These are phyloP conservation scores for Mentha longifolia DNA, from an alignment of 257 asterid species.

Conservation along the genomic window DNA sequence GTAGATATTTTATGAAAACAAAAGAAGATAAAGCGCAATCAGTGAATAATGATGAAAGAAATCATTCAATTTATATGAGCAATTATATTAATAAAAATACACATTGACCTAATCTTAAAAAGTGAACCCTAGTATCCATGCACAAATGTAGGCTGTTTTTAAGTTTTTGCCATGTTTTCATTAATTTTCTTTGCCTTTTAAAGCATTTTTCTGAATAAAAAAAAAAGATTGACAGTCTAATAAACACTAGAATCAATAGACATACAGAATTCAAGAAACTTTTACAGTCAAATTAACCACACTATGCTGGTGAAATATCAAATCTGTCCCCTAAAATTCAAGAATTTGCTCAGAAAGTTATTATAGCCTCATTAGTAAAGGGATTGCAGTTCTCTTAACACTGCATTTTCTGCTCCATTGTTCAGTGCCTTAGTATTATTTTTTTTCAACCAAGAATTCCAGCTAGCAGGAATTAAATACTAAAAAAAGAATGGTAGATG, in stretches of 20 bases:
- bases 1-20: no score
- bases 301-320: constrained; percentile 31
- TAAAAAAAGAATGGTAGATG: constrained; percentile 37
- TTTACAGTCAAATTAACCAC: constrained; percentile 32
- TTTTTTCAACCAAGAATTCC: constrained; percentile 30
- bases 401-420: constrained; percentile 31
- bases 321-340: constrained; percentile 33
- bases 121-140: constrained; percentile 22
- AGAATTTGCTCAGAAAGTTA: constrained; percentile 26
- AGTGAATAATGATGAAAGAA: constrained; percentile 40
- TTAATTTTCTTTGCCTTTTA: constrained; percentile 29
- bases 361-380: constrained; percentile 26
- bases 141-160: constrained; percentile 16
- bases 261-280: constrained; percentile 34
- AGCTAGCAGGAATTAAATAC: constrained; percentile 37
- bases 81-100: neutral
- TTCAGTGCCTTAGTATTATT: neutral
- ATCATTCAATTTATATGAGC: constrained; percentile 27
- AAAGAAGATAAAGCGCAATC: constrained; percentile 13
- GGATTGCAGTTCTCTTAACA: constrained; percentile 34
- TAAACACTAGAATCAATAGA: constrained; percentile 30
- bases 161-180: constrained; percentile 27
- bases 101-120: constrained; percentile 19
- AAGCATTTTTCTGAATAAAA: no score
- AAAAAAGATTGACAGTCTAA: constrained; percentile 2